Percentiles rank a stretch among this genome's conserved stretches.
phyloP scores from a whole-genome alignment of 805 yeast species.

The Starmerella powellii region DNA sequence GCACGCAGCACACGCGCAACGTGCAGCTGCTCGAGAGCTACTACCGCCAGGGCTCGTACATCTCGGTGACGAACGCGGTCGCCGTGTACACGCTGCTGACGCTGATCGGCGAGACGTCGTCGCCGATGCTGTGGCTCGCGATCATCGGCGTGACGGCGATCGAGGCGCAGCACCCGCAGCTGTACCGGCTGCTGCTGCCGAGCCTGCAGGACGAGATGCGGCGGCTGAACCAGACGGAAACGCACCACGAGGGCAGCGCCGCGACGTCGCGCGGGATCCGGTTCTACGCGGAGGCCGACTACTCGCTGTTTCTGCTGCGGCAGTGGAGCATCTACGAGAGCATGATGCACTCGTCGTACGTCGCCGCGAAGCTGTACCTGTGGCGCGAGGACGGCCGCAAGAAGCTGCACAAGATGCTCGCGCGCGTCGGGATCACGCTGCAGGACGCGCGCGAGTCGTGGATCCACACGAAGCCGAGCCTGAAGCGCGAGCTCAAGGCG shows the following conservation, averaged over 20 bases:
- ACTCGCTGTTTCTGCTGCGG: conserved; percentile 69
- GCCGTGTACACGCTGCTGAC: conserved; percentile 72
- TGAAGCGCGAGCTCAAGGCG: conserved; percentile 59
- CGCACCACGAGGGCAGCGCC: conserved; percentile 8
- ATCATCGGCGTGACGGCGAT: conserved; percentile 79
- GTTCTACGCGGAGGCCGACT: conserved; percentile 67
- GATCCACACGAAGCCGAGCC: conserved; percentile 72
- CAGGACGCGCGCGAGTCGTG: conserved; percentile 83
- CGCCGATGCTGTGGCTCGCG: conserved; percentile 68
- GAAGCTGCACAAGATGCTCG: conserved; percentile 78
- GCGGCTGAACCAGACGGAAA: conserved; percentile 37
- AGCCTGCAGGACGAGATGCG: conserved; percentile 70
- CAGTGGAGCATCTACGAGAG: conserved; percentile 92
- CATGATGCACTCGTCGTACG: conserved; percentile 80
- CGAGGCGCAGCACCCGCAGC: conserved; percentile 54
- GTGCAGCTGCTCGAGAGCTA: conserved; percentile 54
- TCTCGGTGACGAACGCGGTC: conserved; percentile 61
- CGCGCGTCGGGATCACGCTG: conserved; percentile 88
- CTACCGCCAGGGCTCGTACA: conserved; percentile 71
- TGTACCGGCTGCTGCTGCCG: conserved; percentile 62
- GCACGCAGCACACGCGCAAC: conserved; percentile 23
- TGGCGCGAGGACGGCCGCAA: conserved; percentile 91
- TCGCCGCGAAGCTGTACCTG: conserved; percentile 70
- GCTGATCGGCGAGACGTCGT: conserved; percentile 65
- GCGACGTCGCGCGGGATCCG: conserved; percentile 27